These are phyloP conservation scores for Trichopus zeylanicus DNA, from an alignment of 116 monocot species.

Conservation along the genomic window DNA sequence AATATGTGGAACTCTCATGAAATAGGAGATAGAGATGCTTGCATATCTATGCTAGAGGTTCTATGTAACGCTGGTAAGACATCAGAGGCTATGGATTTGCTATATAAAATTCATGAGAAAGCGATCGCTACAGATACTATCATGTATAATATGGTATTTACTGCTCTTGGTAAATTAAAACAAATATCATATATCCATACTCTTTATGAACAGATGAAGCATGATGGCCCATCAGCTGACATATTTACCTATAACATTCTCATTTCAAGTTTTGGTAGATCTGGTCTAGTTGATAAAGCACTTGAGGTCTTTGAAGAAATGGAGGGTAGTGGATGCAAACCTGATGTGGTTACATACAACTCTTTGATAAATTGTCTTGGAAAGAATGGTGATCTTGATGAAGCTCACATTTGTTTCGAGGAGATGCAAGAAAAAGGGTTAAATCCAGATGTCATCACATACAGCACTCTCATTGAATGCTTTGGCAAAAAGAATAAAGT, in stretches of 20 bases:
- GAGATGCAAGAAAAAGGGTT: conserved; percentile 96
- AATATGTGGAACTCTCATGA: conserved; percentile 77
- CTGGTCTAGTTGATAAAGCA: conserved; percentile 55
- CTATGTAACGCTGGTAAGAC: conserved; percentile 74
- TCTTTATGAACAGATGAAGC: conserved; percentile 74
- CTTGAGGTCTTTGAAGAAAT: conserved; percentile 72
- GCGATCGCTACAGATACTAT: conserved; percentile 55
- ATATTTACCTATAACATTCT: conserved; percentile 92
- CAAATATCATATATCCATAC: conserved; percentile 29
- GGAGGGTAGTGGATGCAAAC: conserved; percentile 63
- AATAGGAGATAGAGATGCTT: conserved; percentile 65
- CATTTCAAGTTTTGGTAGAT: conserved; percentile 79
- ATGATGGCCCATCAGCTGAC: conserved; percentile 50
- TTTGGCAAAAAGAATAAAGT: conserved; percentile 80
- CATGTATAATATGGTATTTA: conserved; percentile 84
- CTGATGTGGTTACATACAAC: conserved; percentile 94
- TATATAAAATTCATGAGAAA: conserved; percentile 71
- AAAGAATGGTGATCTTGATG: conserved; percentile 86
- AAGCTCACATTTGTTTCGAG: conserved; percentile 82
- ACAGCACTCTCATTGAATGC: conserved; percentile 93
- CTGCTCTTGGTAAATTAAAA: conserved; percentile 52
- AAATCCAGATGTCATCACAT: conserved; percentile 84
- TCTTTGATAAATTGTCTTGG: conserved; percentile 87
- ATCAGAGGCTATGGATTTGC: conserved; percentile 76
- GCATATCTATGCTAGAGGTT: conserved; percentile 72